Evolutionary conservation across 75 land plant species (phyloP), one percentile per base, ranked within the genome.

Genomic region (Sequoia sempervirens): DNA sequence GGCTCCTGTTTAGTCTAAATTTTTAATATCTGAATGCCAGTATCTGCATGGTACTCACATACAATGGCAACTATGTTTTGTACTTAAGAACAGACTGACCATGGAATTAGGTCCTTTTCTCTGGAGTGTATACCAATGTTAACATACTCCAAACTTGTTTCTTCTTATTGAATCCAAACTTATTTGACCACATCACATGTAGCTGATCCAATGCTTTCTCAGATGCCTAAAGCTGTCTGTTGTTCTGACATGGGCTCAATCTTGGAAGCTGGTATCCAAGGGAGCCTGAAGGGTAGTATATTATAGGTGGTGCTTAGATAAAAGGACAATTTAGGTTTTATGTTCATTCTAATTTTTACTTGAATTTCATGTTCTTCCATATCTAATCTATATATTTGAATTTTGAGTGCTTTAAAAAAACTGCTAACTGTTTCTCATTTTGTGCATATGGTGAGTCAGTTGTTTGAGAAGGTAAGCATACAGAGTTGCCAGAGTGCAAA

Each of bases 401-500:
- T 43, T 78, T 43, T 45, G 13, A 10, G 46, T 43, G 52, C 10
- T 45, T 47, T 10, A 40, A 4, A 76, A 50, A 78, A 78, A 78
- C 46, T 26, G 52, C 28, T 43, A 70, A 78, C 20, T 1, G 50
- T 45, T 45, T 45, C 50, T 78, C 30, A 78, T 45, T 78, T 78
- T 78, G 32, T 45, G 80, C 32, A 78, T 78, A 4, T 78, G 46
- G 8, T 80, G 43, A 30, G 9, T 36, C 41, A 96, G 96, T 80
- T 91, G 61, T 91, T 80, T 87, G 97, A 96, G 86, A 95, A 85
- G 84, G 97, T 95, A 26, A 96, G 99, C 86, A 89, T 96, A 54
- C 99, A 96, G 47, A 90, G 87, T 46, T 95, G 97, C 84, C 80
- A 86, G 36, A 85, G 94, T 84, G 85, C 90, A 53, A 50, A 89